phyloP scores from a whole-genome alignment of 2,329 filamentous ascomycete genomes.

The Rutstroemia sp. region DNA sequence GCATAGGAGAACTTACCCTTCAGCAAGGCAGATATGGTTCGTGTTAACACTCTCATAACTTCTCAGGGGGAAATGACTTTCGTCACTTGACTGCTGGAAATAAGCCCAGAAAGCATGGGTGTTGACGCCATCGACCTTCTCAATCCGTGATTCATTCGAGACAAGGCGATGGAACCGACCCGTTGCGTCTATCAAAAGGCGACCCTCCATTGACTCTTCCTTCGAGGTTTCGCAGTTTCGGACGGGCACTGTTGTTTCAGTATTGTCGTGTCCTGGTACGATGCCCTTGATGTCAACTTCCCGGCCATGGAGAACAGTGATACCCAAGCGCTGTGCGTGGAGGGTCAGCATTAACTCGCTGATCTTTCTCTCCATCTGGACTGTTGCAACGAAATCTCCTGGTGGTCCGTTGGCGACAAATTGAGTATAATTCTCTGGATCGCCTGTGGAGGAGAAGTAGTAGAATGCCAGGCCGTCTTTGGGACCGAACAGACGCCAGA shows the following conservation, averaged over 20 bases:
- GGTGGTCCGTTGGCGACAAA: constrained; percentile 18
- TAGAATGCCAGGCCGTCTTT: constrained; percentile 27
- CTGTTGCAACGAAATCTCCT: constrained; percentile 15
- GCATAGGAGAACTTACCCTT: constrained; percentile 14
- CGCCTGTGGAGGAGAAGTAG: constrained; percentile 14
- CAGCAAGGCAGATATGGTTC: constrained; percentile 26
- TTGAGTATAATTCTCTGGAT: constrained; percentile 14
- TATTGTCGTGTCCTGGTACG: background rate
- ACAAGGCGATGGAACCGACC: constrained; percentile 20
- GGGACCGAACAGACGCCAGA: constrained; percentile 21
- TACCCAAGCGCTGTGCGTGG: constrained; percentile 21
- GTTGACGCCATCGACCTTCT: constrained; percentile 21
- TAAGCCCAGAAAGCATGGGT: constrained; percentile 20
- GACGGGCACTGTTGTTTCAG: background rate
- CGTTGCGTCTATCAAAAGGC: constrained; percentile 21
- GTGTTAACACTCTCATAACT: constrained; percentile 23
- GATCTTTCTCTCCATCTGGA: constrained; percentile 25
- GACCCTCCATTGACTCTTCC: constrained; percentile 11
- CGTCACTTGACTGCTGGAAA: constrained; percentile 16
- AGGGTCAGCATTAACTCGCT: constrained; percentile 26
- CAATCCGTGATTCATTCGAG: constrained; percentile 17
- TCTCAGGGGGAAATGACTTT: constrained; percentile 20
- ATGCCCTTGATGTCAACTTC: constrained; percentile 6
- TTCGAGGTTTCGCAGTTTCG: background rate
- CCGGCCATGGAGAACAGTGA: constrained; percentile 23